Evolutionary conservation across 2,329 filamentous ascomycete genomes (phyloP).

Genomic region (Trichophyton equinum): DNA sequence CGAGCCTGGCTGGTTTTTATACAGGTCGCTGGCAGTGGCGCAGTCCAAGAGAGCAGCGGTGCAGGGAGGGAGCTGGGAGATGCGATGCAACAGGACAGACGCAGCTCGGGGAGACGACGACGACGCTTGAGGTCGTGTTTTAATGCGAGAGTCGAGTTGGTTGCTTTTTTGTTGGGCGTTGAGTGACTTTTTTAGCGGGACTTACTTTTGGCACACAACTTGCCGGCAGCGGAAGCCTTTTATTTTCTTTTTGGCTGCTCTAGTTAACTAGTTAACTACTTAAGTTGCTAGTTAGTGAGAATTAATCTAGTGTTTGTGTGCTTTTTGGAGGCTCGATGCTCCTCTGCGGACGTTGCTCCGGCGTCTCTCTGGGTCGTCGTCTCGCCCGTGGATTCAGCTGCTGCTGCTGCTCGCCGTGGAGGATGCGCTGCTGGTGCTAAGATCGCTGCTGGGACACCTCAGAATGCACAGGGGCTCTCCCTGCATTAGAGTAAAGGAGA

Average conservation of each 20-base stretch:
- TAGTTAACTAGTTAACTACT: not conserved
- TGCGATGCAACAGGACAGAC: conserved; percentile 7
- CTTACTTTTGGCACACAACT: not conserved
- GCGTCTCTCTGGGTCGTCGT: not conserved
- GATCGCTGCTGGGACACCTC: not conserved
- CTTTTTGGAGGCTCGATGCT: not conserved
- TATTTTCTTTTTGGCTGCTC: not conserved
- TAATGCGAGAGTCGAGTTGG: not conserved
- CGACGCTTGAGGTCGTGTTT: not conserved
- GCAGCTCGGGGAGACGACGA: not conserved
- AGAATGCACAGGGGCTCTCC: not conserved
- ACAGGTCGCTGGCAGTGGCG: not conserved
- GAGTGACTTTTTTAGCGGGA: conserved; percentile 7
- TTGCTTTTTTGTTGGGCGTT: conserved; percentile 8
- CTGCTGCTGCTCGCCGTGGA: not conserved
- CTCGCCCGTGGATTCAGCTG: not conserved
- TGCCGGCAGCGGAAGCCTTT: not conserved
- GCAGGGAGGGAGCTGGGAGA: conserved; percentile 6
- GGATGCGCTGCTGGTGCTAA: not conserved
- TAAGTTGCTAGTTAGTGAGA: not conserved
- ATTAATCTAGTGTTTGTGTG: not conserved
- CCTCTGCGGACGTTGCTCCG: not conserved
- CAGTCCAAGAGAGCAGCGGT: not conserved
- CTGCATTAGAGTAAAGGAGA: not conserved
- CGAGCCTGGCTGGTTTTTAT: not conserved